Percentiles rank a stretch among this genome's conserved stretches.
These are phyloP conservation scores for Jamesozyma spencerorum DNA, from an alignment of 805 yeast genomes.

Conservation along the genomic window DNA sequence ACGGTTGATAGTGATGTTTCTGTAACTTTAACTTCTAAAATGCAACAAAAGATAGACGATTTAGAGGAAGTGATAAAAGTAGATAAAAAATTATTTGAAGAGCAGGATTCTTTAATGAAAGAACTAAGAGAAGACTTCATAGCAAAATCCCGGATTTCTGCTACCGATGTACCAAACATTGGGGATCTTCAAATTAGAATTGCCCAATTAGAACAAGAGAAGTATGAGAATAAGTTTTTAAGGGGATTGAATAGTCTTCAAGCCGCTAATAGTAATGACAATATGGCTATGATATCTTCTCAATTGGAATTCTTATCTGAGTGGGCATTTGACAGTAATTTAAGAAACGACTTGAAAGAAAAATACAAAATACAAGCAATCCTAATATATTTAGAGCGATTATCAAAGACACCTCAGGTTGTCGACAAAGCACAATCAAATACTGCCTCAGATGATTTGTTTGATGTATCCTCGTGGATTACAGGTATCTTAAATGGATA, in stretches of 20 bases:
- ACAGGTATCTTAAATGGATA: not conserved
- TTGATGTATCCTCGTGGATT: not conserved
- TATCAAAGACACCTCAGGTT: no score
- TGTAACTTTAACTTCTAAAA: not conserved
- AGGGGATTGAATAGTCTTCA: not conserved
- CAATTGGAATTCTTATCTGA: not conserved
- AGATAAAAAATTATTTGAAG: not conserved
- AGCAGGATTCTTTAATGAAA: not conserved
- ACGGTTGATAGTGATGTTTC: no score
- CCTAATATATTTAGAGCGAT: not conserved
- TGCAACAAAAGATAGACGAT: not conserved
- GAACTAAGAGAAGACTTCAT: not conserved
- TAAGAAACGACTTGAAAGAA: not conserved
- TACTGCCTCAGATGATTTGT: not conserved
- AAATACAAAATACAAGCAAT: not conserved
- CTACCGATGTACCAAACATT: not conserved
- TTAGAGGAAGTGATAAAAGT: not conserved
- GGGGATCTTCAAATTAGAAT: constrained; percentile 1
- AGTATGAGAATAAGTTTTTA: constrained; percentile 6
- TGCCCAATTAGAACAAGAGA: constrained; percentile 1
- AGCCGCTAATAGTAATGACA: not conserved
- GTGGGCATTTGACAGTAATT: not conserved
- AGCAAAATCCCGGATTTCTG: not conserved
- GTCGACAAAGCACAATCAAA: no score
- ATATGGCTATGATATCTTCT: not conserved